Evolutionary conservation across 805 yeast species (phyloP).

Genomic region (Jamesozyma rosinii): DNA sequence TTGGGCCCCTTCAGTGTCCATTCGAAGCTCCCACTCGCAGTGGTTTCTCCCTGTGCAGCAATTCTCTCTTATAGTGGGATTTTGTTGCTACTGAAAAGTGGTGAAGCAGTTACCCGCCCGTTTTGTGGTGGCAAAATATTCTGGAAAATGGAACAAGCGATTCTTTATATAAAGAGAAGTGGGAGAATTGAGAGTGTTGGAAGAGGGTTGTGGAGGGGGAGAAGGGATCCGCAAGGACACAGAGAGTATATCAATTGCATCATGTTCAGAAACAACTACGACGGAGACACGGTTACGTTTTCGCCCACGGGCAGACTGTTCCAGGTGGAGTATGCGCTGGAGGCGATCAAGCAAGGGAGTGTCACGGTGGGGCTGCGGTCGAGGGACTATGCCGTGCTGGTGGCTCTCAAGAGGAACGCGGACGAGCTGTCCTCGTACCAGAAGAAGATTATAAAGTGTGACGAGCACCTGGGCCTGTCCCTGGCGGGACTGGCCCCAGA

Average conservation of each 20-base stretch:
- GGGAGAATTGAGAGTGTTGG: too few species aligned
- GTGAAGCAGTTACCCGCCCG: not conserved
- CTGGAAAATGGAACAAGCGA: not conserved
- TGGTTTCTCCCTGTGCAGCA: too few species aligned
- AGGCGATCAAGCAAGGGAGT: constrained; percentile 96
- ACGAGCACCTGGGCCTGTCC: constrained; percentile 89
- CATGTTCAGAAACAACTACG: constrained; percentile 94
- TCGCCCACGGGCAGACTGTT: constrained; percentile 97
- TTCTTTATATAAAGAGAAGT: too few species aligned
- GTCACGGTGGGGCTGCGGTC: constrained; percentile 94
- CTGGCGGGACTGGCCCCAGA: constrained; percentile 98
- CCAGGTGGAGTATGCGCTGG: constrained; percentile 95
- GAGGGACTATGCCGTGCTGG: constrained; percentile 78
- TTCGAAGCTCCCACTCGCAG: too few species aligned
- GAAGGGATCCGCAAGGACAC: too few species aligned
- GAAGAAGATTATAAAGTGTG: constrained; percentile 84
- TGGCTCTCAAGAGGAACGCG: constrained; percentile 90
- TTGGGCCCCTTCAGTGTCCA: too few species aligned
- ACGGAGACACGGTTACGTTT: constrained; percentile 95
- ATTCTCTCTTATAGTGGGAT: too few species aligned
- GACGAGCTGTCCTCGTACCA: constrained; percentile 97
- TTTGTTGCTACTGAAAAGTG: too few species aligned
- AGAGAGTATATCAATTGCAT: not conserved
- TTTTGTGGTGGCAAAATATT: not conserved
- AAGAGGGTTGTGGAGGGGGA: too few species aligned